Percentiles rank a stretch among this genome's conserved stretches.
Evolutionary conservation across 202 grass and related monocot genomes (phyloP).

Genomic region (Zizania palustris): DNA sequence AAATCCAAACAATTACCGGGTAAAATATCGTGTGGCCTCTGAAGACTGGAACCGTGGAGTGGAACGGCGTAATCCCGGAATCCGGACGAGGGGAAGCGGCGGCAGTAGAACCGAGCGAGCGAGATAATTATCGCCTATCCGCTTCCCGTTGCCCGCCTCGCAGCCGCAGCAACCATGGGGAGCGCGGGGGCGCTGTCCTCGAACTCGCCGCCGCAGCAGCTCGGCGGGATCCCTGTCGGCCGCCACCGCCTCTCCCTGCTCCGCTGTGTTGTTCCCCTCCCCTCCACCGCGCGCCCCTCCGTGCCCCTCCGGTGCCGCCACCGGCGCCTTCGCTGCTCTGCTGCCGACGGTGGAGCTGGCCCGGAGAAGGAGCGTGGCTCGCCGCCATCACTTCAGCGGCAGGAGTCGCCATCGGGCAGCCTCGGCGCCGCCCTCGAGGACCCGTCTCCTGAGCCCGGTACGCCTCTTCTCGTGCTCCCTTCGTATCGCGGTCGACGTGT

Average conservation of each 20-base stretch:
- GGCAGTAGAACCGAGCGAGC: neutral
- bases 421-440: conserved; percentile 46
- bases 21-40: too few relatives aligned
- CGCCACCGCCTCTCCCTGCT: neutral
- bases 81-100: too few relatives aligned
- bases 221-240: conserved; percentile 14
- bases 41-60: too few relatives aligned
- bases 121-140: conserved; percentile 34
- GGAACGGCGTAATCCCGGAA: too few relatives aligned
- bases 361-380: conserved; percentile 18
- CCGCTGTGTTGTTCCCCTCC: neutral
- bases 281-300: neutral
- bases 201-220: conserved; percentile 28
- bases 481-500: neutral
- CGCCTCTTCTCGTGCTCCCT: neutral
- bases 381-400: neutral
- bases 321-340: conserved; percentile 40
- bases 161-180: conserved; percentile 40
- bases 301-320: conserved; percentile 5
- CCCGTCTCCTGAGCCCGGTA: conserved; percentile 40
- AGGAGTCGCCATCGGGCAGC: conserved; percentile 36
- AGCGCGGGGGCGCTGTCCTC: conserved; percentile 50
- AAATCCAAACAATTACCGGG: too few relatives aligned
- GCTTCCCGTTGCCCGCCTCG: neutral
- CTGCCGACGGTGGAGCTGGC: conserved; percentile 13